Conservation (phyloP, 352 stramenopile species). For the Phytophthora litchii region DNA sequence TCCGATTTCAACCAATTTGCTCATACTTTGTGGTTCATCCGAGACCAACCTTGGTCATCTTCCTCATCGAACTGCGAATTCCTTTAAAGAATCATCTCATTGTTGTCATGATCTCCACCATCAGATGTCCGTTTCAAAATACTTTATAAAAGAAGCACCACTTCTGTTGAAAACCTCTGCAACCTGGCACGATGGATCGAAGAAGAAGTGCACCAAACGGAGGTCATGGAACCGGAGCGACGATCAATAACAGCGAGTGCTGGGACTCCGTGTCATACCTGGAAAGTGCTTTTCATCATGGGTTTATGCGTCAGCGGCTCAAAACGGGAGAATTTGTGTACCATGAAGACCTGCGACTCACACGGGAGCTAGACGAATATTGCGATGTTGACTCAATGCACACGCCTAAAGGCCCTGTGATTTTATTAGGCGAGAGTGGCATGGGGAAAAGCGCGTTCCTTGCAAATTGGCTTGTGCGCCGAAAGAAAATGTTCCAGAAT, state of each 20-base stretch:
- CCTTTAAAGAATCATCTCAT: no score
- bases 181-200: constrained; percentile 18
- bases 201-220: constrained; percentile 26
- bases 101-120: no score
- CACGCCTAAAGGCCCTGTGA: constrained; percentile 73
- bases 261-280: constrained; percentile 85
- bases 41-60: no score
- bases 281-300: constrained; percentile 82
- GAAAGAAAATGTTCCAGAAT: constrained; percentile 88
- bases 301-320: constrained; percentile 77
- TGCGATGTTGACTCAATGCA: constrained; percentile 89
- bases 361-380: constrained; percentile 78
- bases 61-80: no score
- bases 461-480: constrained; percentile 81
- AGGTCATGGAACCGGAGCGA: constrained; percentile 6
- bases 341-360: constrained; percentile 66
- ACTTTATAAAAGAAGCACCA: constrained; percentile 4
- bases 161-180: neutral
- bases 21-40: no score
- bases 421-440: constrained; percentile 75
- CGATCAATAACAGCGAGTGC: constrained; percentile 51
- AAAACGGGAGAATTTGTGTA: constrained; percentile 79
- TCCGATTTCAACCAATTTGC: no score
- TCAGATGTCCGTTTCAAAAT: constrained; percentile 17
- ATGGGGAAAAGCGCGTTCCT: constrained; percentile 81